Conservation (phyloP, 2,329 filamentous ascomycete species). For the Helotiales sp. region DNA sequence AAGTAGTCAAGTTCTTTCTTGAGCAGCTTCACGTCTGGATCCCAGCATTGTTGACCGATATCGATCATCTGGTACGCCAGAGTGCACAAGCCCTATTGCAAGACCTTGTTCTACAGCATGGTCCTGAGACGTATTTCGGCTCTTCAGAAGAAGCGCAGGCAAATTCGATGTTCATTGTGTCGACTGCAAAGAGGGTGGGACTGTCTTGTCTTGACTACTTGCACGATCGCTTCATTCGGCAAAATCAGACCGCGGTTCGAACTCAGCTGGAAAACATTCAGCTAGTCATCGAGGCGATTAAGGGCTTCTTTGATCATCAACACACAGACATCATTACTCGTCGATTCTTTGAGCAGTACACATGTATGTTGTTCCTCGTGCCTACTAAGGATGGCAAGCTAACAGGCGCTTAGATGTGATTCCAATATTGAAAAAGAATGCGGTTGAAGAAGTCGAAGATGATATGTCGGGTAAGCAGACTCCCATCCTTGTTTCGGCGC, state of each 20-base stretch:
- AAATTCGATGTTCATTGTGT: constrained; percentile 10
- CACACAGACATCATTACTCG: constrained; percentile 17
- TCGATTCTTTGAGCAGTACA: constrained; percentile 18
- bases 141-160: constrained; percentile 16
- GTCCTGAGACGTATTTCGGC: constrained; percentile 16
- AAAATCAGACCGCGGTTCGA: constrained; percentile 29
- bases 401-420: constrained; percentile 29
- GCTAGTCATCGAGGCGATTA: constrained; percentile 26
- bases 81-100: constrained; percentile 38
- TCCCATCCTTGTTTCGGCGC: neutral
- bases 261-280: constrained; percentile 29
- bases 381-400: neutral
- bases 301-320: constrained; percentile 28
- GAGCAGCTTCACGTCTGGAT: constrained; percentile 48
- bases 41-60: constrained; percentile 52
- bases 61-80: constrained; percentile 44
- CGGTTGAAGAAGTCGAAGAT: constrained; percentile 39
- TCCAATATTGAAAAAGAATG: constrained; percentile 30
- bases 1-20: constrained; percentile 38
- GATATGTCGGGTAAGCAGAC: constrained; percentile 37
- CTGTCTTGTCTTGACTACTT: constrained; percentile 33
- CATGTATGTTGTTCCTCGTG: constrained; percentile 21
- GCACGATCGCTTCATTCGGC: constrained; percentile 30
- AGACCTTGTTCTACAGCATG: constrained; percentile 22
- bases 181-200: constrained; percentile 27